Conservation (phyloP, 2,329 filamentous ascomycete genomes). For the Helotiales sp. region DNA sequence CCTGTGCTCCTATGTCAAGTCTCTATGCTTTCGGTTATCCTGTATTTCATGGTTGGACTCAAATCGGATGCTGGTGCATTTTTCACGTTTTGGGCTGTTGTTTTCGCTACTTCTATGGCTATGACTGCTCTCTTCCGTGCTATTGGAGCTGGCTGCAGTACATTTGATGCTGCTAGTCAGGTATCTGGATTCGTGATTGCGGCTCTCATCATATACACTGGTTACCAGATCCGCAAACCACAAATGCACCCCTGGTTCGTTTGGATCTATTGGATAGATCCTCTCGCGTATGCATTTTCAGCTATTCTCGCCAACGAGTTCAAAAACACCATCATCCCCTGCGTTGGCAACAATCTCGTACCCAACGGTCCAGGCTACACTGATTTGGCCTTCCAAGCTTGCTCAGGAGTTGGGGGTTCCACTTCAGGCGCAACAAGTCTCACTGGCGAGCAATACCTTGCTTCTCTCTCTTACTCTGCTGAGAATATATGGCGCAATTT, state of each 20-base stretch:
- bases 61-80: conserved; percentile 57
- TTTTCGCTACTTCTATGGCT: conserved; percentile 57
- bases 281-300: conserved; percentile 73
- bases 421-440: conserved; percentile 53
- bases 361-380: conserved; percentile 55
- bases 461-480: conserved; percentile 57
- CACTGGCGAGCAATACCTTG: conserved; percentile 63
- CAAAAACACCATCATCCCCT: conserved; percentile 58
- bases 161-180: conserved; percentile 65
- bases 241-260: conserved; percentile 66
- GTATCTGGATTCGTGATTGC: conserved; percentile 56
- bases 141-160: conserved; percentile 59
- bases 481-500: conserved; percentile 63
- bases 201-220: conserved; percentile 64
- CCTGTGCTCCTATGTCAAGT: conserved; percentile 64
- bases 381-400: conserved; percentile 52
- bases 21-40: conserved; percentile 58
- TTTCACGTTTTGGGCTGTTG: conserved; percentile 65
- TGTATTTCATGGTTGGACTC: conserved; percentile 69
- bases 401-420: conserved; percentile 63
- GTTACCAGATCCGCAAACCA: conserved; percentile 65
- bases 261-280: conserved; percentile 68
- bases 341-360: conserved; percentile 55
- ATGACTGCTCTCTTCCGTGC: conserved; percentile 65
- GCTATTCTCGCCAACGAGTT: conserved; percentile 74